A percentile compares a stretch with the other conserved stretches of the same genome.
These are phyloP conservation scores for Gorgonomyces haynaldii DNA, from an alignment of 192 early-diverging fungal genomes.

Conservation along the genomic window DNA sequence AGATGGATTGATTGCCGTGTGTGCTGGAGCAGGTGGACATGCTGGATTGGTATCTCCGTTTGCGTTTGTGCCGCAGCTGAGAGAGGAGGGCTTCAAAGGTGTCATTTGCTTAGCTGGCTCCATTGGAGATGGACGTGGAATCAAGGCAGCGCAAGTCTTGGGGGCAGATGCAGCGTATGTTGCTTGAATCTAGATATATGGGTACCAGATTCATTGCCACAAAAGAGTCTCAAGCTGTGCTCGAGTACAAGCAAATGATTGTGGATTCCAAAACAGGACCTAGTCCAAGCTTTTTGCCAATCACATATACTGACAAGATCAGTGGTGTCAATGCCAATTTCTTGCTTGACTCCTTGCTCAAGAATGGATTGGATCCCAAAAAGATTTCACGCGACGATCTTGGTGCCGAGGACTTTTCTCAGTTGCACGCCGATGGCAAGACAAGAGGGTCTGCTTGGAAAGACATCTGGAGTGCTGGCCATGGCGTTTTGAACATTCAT, in stretches of 20 bases:
- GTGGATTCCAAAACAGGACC: constrained; percentile 10
- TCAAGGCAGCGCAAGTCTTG: constrained; percentile 12
- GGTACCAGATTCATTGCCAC: constrained; percentile 22
- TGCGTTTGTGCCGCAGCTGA: constrained; percentile 15
- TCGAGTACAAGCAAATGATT: constrained; percentile 16
- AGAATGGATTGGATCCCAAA: constrained; percentile 8
- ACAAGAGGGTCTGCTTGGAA: constrained; percentile 12
- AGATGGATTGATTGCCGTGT: constrained; percentile 21
- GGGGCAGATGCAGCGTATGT: constrained; percentile 17
- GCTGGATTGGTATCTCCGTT: constrained; percentile 17
- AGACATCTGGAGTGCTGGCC: constrained; percentile 20
- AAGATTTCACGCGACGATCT: background rate
- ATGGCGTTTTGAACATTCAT: constrained; percentile 16
- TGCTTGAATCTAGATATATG: constrained; percentile 3
- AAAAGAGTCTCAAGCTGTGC: constrained; percentile 9
- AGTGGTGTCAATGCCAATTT: constrained; percentile 20
- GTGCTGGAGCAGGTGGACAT: constrained; percentile 22
- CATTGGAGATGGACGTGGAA: constrained; percentile 9
- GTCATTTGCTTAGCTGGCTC: constrained; percentile 11
- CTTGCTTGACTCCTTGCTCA: constrained; percentile 4
- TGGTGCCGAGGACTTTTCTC: constrained; percentile 16
- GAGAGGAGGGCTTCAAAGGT: constrained; percentile 11
- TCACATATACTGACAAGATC: constrained; percentile 16
- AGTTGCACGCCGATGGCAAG: constrained; percentile 10
- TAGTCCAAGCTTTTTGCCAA: constrained; percentile 12